Base-by-base conservation (phyloP, 2,329 filamentous ascomycete genomes). In the Alternaria consortialis region DNA sequence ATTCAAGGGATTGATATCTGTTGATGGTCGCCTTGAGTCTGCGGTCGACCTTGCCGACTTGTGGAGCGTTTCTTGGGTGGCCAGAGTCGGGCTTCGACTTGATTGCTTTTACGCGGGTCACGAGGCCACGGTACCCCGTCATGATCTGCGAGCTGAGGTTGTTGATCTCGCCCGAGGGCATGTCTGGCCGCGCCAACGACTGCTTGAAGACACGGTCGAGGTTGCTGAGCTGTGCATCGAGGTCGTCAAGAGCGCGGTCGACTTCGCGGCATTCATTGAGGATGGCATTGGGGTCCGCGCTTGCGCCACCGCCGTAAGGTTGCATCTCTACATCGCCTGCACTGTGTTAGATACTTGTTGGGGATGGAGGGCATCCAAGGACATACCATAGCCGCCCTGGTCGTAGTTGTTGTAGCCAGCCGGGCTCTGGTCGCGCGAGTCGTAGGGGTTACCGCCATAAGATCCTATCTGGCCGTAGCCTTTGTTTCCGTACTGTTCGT, bases 191-290 rank as follows among this genome's bases (percentile, higher is more conserved):
- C 73, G 89, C 87, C 66, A 97, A 87, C 34, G 89, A 87, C 64
- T 88, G 85, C 74, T 87, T 86, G 77, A 94, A 91, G 37, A 92
- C 84, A 77, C 85, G 85, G 71, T 88, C 87, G 48, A 97, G 87
- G 73, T 91, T 86, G 66, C 88, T 85, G 34, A 96, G 86, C 71
- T 91, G 91, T 64, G 81, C 80, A 73, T 93, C 88, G 73, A 97
- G 87, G 60, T 88, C 84, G 64, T 91, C 86, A 73, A 97, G 91
- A 42, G 89, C 90, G 60, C 87, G 84, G 77, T 93, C 90, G 76
- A 97, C 91, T 46, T 92, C 88, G 60, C 88, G 87, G 81, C 92
- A 95, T 78, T 95, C 90, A 81, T 96, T 92, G 62, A 97, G 86
- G 68, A 97, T 91, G 58, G 87, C 87, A 76, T 92, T 93, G 43